phyloP scores from a whole-genome alignment of 441 rosid genomes.

The Mallotus japonicus region DNA sequence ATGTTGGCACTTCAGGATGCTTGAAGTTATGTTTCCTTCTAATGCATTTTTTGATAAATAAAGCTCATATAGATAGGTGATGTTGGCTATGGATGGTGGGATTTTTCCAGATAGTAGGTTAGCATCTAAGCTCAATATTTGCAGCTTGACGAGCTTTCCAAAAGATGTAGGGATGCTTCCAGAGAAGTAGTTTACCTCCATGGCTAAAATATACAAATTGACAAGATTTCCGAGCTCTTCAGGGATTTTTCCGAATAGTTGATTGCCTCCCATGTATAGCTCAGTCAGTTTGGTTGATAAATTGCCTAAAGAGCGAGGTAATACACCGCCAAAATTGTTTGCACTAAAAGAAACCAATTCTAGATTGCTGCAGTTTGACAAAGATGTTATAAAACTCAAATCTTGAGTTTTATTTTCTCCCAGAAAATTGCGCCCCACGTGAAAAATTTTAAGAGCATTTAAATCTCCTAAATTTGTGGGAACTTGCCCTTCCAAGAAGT shows the following conservation, averaged over 20 bases:
- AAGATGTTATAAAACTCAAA: background rate
- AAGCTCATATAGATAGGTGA: background rate
- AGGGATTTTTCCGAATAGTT: constrained; percentile 6
- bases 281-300: background rate
- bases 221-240: constrained; percentile 6
- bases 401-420: background rate
- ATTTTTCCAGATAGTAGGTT: constrained; percentile 4
- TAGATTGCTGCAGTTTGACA: constrained; percentile 9
- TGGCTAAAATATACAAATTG: background rate
- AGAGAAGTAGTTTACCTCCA: background rate
- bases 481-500: background rate
- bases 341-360: background rate
- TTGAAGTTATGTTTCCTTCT: constrained; percentile 15
- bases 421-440: background rate
- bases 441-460: background rate
- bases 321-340: constrained; percentile 5
- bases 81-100: constrained; percentile 33
- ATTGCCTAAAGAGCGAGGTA: background rate
- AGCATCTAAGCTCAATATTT: background rate
- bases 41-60: background rate
- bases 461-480: background rate
- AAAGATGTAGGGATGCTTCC: constrained; percentile 11
- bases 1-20: background rate
- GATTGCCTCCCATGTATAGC: background rate
- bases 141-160: constrained; percentile 4